Evolutionary conservation across 306 rosid genomes (phyloP), one percentile per base, ranked within the genome.

Genomic region (Citrullus mucosospermus): DNA sequence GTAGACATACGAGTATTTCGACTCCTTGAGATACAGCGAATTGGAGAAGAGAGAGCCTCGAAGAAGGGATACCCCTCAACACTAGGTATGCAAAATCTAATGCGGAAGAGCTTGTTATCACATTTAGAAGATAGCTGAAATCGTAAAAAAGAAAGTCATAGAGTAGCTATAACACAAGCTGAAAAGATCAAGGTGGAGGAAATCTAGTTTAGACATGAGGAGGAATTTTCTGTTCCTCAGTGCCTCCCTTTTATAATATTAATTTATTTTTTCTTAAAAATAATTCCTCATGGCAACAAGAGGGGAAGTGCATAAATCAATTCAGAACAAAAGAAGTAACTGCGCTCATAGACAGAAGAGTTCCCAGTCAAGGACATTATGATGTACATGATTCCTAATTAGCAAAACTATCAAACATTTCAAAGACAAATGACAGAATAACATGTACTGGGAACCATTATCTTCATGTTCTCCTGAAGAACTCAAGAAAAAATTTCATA

Each of bases 101-200:
- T 85, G 83, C 84, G 83, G 85, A 94, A 94, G 83, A 94, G 85
- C 86, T 92, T 86, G 85, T 86, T 94, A 50, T 90, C 95, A 67
- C 97, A 92, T 87, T 94, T 92, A 76, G 98, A 94, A 22, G 98
- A 94, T 84, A 94, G 96, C 98, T 94, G 92, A 81, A 85, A 88
- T 25, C 77, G 75, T 77, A 82, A 76, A 59, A 63, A n/a, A 56
- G 68, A 70, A 76, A 77, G 79, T 87, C 76, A 87, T 28, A 43
- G 48, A 85, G 14, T 18, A 61, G 58, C 82, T 78, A 77, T 67
- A 69, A 60, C 66, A 39, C 43, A 81, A 65, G 46, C 53, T 9
- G 43, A 73, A 16, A 73, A 51, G 43, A 48, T 51, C 12, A 73
- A 50, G 14, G 28, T 25, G 15, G 77, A 51, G 8, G 77, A 28